Evolutionary conservation across 1,284 basidiomycete genomes (phyloP).

Genomic region (Leccinum pallidistipes): DNA sequence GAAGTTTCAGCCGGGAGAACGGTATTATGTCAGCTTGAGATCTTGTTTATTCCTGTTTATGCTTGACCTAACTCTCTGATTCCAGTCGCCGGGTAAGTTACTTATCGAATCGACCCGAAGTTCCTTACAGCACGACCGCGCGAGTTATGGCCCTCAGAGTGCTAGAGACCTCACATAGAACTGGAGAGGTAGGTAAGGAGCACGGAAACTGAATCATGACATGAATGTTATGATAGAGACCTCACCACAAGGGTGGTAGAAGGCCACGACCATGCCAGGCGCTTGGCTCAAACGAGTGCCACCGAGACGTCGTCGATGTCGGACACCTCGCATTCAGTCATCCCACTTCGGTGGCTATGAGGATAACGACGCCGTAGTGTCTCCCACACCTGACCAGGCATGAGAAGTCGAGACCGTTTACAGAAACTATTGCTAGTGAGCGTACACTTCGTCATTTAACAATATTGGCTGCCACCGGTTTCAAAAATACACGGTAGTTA

Average conservation of each 20-base stretch:
- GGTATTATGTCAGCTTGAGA: neutral
- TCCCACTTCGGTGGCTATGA: neutral
- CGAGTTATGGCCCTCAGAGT: neutral
- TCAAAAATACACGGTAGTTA: neutral
- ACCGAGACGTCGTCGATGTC: neutral
- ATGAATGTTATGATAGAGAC: neutral
- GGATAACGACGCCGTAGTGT: neutral
- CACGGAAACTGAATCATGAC: neutral
- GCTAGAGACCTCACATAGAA: neutral
- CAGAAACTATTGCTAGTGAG: constrained; percentile 5
- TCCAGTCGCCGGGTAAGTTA: too few relatives aligned
- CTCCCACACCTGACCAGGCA: constrained; percentile 1
- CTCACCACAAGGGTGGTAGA: constrained; percentile 6
- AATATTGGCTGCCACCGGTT: neutral
- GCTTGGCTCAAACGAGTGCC: constrained; percentile 1
- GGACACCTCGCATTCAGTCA: neutral
- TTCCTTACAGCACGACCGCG: neutral
- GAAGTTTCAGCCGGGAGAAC: neutral
- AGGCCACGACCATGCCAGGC: neutral
- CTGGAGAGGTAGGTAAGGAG: neutral
- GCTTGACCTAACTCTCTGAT: neutral
- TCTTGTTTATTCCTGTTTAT: neutral
- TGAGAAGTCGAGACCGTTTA: neutral
- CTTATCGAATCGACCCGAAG: neutral
- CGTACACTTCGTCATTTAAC: neutral